These are phyloP conservation scores for Panaeolus cyanescens DNA, from an alignment of 768 basidiomycete species.

Conservation along the genomic window DNA sequence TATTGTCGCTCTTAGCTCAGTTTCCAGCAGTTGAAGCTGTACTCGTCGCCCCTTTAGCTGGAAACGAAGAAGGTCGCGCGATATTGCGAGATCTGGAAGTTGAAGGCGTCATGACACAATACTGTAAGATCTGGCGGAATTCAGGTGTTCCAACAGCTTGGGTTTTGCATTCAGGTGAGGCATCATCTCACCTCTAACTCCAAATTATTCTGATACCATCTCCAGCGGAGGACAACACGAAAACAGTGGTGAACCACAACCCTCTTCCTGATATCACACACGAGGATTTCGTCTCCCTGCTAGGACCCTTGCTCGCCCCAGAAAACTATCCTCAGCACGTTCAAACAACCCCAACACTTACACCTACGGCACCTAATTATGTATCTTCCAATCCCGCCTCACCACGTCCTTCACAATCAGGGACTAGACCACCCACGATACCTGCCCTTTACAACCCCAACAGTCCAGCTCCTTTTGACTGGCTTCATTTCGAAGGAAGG, in stretches of 20 bases:
- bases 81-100: conserved; percentile 65
- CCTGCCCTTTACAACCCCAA: conserved; percentile 43
- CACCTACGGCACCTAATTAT: conserved; percentile 22
- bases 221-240: conserved; percentile 56
- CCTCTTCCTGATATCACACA: conserved; percentile 86
- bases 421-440: conserved; percentile 31
- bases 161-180: conserved; percentile 73
- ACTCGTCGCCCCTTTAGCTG: conserved; percentile 73
- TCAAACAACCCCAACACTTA: conserved; percentile 35
- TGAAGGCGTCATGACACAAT: conserved; percentile 69
- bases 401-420: conserved; percentile 30
- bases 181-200: not conserved
- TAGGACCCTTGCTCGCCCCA: conserved; percentile 81
- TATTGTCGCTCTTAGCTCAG: conserved; percentile 74
- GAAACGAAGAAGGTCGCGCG: conserved; percentile 67
- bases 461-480: conserved; percentile 80
- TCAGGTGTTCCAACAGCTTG: conserved; percentile 80
- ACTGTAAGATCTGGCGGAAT: conserved; percentile 73
- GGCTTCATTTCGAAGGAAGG: conserved; percentile 85
- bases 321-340: conserved; percentile 65
- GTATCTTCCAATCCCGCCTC: conserved; percentile 20
- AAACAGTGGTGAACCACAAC: conserved; percentile 84
- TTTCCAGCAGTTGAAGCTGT: conserved; percentile 66
- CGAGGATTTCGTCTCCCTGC: conserved; percentile 79
- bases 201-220: not conserved